Evolutionary conservation across 2,329 filamentous ascomycete genomes (phyloP).

Genomic region (Trichoderma breve): DNA sequence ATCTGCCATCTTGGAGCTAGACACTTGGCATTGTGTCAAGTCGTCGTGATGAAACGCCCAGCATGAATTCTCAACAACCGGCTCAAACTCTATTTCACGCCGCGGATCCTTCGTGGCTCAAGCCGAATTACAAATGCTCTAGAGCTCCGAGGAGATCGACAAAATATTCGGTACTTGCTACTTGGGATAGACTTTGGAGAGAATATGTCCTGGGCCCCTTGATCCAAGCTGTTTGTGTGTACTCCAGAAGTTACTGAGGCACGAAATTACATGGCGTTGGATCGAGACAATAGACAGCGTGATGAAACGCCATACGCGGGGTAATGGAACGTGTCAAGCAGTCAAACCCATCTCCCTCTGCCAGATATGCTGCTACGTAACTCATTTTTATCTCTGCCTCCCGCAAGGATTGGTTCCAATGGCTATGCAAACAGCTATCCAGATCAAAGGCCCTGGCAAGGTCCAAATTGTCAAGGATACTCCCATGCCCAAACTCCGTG

Average conservation of each 20-base stretch:
- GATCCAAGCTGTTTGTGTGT: background rate
- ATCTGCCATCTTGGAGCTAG: background rate
- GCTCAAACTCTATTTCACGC: constrained; percentile 4
- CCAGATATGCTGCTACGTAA: background rate
- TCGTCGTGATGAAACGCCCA: background rate
- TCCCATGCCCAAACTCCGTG: constrained; percentile 20
- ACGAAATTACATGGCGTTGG: background rate
- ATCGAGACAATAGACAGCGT: background rate
- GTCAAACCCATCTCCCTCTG: background rate
- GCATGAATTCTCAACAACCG: background rate
- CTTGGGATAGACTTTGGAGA: background rate
- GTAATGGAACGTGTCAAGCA: background rate
- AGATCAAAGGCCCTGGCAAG: constrained; percentile 16
- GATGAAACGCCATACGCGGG: background rate
- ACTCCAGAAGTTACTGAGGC: background rate
- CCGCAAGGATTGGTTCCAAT: background rate
- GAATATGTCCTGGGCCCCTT: too few species aligned
- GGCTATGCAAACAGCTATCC: constrained; percentile 19
- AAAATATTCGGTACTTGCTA: background rate
- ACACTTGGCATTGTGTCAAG: background rate
- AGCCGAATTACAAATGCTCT: background rate
- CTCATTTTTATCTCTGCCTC: background rate
- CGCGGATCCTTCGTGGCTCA: background rate
- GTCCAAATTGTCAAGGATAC: constrained; percentile 15
- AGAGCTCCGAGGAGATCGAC: background rate